These are phyloP conservation scores for Fusarium verticillioides DNA, from an alignment of 2,329 filamentous ascomycete species.

Conservation along the genomic window DNA sequence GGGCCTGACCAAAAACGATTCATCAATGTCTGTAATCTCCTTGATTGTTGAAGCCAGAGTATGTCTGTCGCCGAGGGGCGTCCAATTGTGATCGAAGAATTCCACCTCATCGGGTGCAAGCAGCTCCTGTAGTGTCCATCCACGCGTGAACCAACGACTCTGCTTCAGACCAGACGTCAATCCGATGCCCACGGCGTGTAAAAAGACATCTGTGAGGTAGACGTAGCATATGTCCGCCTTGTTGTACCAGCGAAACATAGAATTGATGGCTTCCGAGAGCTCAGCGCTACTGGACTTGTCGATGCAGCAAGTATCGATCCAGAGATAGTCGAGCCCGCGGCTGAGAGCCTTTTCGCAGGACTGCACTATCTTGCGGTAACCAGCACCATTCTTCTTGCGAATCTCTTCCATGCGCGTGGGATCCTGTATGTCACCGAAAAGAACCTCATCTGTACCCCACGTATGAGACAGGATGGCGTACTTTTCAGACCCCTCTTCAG, in stretches of 20 bases:
- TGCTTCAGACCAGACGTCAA: constrained; percentile 29
- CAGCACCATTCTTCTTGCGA: constrained; percentile 32
- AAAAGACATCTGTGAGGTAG: constrained; percentile 40
- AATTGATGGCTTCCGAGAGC: constrained; percentile 42
- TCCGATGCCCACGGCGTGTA: constrained; percentile 23
- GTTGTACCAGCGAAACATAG: constrained; percentile 44
- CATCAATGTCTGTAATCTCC: constrained; percentile 40
- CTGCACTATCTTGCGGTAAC: constrained; percentile 39
- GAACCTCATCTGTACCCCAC: constrained; percentile 42
- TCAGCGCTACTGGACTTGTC: constrained; percentile 43
- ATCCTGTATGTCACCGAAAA: constrained; percentile 38
- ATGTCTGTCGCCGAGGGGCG: constrained; percentile 33
- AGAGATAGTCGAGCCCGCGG: constrained; percentile 38
- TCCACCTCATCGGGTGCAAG: constrained; percentile 42
- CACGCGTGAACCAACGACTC: constrained; percentile 42
- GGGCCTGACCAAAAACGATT: constrained; percentile 29
- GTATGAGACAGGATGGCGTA: constrained; percentile 46
- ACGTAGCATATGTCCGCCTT: constrained; percentile 37
- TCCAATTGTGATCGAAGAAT: constrained; percentile 43
- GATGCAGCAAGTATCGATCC: constrained; percentile 46
- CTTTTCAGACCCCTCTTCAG: constrained; percentile 27
- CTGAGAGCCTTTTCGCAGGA: constrained; percentile 39
- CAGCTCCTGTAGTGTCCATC: constrained; percentile 44
- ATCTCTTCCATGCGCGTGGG: constrained; percentile 34
- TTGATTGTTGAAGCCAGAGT: constrained; percentile 34